phyloP scores from a whole-genome alignment of 805 yeast species.

The Suhomyces kilbournensis region DNA sequence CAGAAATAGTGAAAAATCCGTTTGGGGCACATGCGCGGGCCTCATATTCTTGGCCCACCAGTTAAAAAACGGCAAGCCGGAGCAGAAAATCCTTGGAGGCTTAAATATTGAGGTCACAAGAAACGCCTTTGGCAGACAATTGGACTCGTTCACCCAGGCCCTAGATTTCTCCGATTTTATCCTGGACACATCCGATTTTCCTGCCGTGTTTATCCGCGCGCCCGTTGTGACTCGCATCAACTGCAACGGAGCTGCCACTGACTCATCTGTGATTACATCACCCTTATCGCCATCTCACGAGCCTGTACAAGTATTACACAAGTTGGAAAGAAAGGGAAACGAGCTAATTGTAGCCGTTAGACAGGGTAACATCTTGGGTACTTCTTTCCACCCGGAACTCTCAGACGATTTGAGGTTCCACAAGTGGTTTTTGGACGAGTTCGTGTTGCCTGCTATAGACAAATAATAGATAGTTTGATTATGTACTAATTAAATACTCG shows the following conservation, averaged over 20 bases:
- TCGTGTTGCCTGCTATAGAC: constrained; percentile 32
- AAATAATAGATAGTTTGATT: neutral
- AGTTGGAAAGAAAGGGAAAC: constrained; percentile 17
- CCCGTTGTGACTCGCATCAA: constrained; percentile 54
- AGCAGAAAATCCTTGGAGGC: constrained; percentile 61
- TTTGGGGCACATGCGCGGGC: constrained; percentile 91
- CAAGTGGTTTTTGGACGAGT: constrained; percentile 64
- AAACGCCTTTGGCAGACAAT: constrained; percentile 78
- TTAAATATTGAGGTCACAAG: constrained; percentile 61
- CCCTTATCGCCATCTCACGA: constrained; percentile 22
- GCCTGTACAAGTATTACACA: constrained; percentile 43
- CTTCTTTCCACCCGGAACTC: constrained; percentile 80
- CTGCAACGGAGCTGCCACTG: neutral
- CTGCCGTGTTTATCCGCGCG: constrained; percentile 67
- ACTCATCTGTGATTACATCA: constrained; percentile 10
- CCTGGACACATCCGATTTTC: constrained; percentile 38
- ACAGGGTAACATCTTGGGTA: constrained; percentile 65
- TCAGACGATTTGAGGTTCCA: constrained; percentile 56
- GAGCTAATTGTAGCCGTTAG: constrained; percentile 65
- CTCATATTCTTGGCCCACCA: constrained; percentile 60
- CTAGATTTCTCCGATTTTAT: constrained; percentile 46
- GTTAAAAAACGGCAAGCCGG: constrained; percentile 49
- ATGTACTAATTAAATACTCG: neutral
- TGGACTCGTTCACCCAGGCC: constrained; percentile 55
- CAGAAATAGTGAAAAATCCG: constrained; percentile 45